A percentile compares a stretch with the other conserved stretches of the same genome.
These are phyloP conservation scores for Exophiala mesophila DNA, from an alignment of 2,329 filamentous ascomycete species.

Conservation along the genomic window DNA sequence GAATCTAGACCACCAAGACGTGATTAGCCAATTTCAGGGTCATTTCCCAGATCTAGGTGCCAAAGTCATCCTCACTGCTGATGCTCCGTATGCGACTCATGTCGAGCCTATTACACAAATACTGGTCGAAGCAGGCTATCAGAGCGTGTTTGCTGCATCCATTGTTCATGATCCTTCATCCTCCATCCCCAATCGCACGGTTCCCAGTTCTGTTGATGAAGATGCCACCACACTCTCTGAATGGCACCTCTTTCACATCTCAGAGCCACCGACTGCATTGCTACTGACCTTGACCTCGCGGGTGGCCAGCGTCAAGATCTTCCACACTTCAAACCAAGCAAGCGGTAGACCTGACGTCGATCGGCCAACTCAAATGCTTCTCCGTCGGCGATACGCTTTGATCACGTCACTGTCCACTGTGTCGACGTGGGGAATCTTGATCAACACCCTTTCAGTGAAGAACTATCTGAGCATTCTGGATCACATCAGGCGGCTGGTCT, in stretches of 20 bases:
- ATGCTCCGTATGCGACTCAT: conserved; percentile 79
- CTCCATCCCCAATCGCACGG: conserved; percentile 74
- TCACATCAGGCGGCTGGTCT: conserved; percentile 67
- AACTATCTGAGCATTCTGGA: conserved; percentile 83
- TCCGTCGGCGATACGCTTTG: conserved; percentile 84
- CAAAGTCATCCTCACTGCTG: conserved; percentile 77
- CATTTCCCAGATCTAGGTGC: conserved; percentile 62
- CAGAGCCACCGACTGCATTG: conserved; percentile 72
- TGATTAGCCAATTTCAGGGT: conserved; percentile 58
- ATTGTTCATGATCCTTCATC: conserved; percentile 75
- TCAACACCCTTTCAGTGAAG: conserved; percentile 88
- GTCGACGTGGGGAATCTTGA: conserved; percentile 84
- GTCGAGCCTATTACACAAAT: conserved; percentile 53
- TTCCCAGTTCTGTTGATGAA: conserved; percentile 50
- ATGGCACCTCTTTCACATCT: conserved; percentile 79
- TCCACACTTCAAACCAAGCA: conserved; percentile 55
- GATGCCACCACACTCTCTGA: conserved; percentile 51
- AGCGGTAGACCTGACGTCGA: conserved; percentile 58
- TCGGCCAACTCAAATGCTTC: conserved; percentile 50
- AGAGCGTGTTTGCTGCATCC: conserved; percentile 61
- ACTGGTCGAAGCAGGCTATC: conserved; percentile 63
- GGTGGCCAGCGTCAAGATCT: conserved; percentile 72
- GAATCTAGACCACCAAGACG: conserved; percentile 57
- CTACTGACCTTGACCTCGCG: conserved; percentile 83
- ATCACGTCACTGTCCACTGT: conserved; percentile 74